Percentiles rank a stretch among this genome's conserved stretches.
These are phyloP conservation scores for Colletotrichum eleusines DNA, from an alignment of 2,329 filamentous ascomycete species.

Conservation along the genomic window DNA sequence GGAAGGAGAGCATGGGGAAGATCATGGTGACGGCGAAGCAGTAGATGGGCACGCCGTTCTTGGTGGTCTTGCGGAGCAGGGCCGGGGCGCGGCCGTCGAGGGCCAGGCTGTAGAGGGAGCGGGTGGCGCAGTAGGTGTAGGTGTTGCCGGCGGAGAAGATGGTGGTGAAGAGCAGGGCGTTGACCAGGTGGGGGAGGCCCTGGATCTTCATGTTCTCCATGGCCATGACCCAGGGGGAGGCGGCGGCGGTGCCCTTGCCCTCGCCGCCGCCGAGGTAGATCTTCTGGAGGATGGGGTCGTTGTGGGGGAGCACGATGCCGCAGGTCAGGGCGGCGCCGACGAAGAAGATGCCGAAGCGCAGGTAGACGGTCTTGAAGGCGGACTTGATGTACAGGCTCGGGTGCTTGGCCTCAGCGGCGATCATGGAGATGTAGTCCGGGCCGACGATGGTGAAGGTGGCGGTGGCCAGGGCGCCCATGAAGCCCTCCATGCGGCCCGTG, in stretches of 20 bases:
- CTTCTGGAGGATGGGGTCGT: slow-evolving; percentile 68
- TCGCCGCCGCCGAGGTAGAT: slow-evolving; percentile 68
- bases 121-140: slow-evolving; percentile 64
- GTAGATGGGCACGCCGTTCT: slow-evolving; percentile 49
- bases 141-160: slow-evolving; percentile 73
- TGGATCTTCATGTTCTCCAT: slow-evolving; percentile 71
- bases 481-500: slow-evolving; percentile 77
- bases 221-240: slow-evolving; percentile 74
- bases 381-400: slow-evolving; percentile 70
- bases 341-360: slow-evolving; percentile 66
- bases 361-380: slow-evolving; percentile 71
- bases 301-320: slow-evolving; percentile 74
- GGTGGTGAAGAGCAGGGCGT: slow-evolving; percentile 67
- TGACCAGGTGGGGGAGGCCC: slow-evolving; percentile 74
- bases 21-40: slow-evolving; percentile 40
- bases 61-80: slow-evolving; percentile 47
- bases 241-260: slow-evolving; percentile 52
- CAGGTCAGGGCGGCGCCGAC: slow-evolving; percentile 74
- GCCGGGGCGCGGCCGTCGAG: slow-evolving; percentile 64
- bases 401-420: slow-evolving; percentile 74
- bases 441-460: slow-evolving; percentile 75
- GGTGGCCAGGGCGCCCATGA: slow-evolving; percentile 75
- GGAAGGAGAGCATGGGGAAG: slow-evolving; percentile 40
- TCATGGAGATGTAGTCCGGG: slow-evolving; percentile 74
- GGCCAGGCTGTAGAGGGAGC: slow-evolving; percentile 68